Base-by-base conservation (phyloP, 148 eudicot genomes). In the Fallopia convolvulus region DNA sequence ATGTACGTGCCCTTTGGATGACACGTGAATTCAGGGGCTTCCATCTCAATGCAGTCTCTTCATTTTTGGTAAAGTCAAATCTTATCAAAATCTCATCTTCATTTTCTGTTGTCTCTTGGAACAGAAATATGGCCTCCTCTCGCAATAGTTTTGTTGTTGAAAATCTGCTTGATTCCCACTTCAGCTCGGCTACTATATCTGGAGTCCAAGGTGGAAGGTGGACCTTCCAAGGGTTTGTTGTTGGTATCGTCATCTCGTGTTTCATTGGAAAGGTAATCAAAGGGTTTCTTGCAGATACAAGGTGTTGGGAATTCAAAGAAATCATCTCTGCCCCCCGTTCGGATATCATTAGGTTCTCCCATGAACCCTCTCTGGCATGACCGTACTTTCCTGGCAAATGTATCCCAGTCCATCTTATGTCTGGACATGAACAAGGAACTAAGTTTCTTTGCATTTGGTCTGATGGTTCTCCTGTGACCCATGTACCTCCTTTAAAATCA, bases 281-380 rank as follows among this genome's bases (percentile, higher is more conserved):
- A 80, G 36, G 88, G 94, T 78, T 86, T 92, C 77, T 87, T 83
- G 81, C 99, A 95, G 52, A 95, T 89, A 84, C 98, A 95, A 66
- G 91, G 78, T 50, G 90, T 83, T 50, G 99, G 99, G 48, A 87
- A 89, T 81, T 95, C 98, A 41, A 88, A 89, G 83, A 92, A 95
- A 58, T 95, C 99, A 0, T 86, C 90, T 71, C 90, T 88, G 58
- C 97, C 97, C 0, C 97, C 97, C 0, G 88, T 87, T 85, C 81
- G 91, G 81, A 91, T 82, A 86, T 95, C 99, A 60, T 95, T 95
- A 11, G 97, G 99, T 83, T 95, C 99, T 63, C 97, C 99, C 91
- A 95, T 88, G 84, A 95, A 95, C 36, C 97, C 99, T 79, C 91
- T 87, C 80, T 95, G 99, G 77, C 94, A 90, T 50, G 97, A 90